Conservation (phyloP, 2,329 filamentous ascomycete genomes). For the Zalaria obscura region DNA sequence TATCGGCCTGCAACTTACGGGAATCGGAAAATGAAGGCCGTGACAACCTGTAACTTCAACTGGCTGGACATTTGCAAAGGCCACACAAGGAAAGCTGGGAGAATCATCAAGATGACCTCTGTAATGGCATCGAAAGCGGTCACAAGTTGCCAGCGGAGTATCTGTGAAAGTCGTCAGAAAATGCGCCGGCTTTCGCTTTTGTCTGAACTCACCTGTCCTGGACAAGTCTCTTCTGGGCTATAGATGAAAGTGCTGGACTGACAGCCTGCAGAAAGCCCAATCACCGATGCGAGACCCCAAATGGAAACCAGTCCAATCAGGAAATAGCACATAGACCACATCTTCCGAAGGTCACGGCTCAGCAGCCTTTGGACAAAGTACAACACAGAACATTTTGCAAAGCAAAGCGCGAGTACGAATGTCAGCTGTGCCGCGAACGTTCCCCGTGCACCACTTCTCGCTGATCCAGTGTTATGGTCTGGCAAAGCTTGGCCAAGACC, state of each 20-base stretch:
- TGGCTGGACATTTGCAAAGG: slow-evolving; percentile 20
- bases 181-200: not conserved
- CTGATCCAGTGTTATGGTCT: too few species aligned
- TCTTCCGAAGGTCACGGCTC: not conserved
- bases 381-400: slow-evolving; percentile 18
- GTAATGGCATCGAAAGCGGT: slow-evolving; percentile 25
- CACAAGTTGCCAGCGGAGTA: slow-evolving; percentile 21
- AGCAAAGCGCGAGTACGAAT: slow-evolving; percentile 15
- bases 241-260: slow-evolving; percentile 12
- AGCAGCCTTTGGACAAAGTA: slow-evolving; percentile 16
- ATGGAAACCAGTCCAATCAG: slow-evolving; percentile 10
- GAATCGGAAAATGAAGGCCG: slow-evolving; percentile 15
- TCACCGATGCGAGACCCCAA: slow-evolving; percentile 15
- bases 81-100: slow-evolving; percentile 21
- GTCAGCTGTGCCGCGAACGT: slow-evolving; percentile 6
- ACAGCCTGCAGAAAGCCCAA: slow-evolving; percentile 15
- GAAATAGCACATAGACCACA: slow-evolving; percentile 8
- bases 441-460: not conserved
- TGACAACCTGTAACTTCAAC: slow-evolving; percentile 8
- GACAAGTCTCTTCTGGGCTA: slow-evolving; percentile 11
- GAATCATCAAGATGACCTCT: slow-evolving; percentile 16
- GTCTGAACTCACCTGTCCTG: slow-evolving; percentile 11
- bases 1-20: slow-evolving; percentile 9
- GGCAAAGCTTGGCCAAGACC: not conserved
- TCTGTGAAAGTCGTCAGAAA: slow-evolving; percentile 6